Evolutionary conservation across 306 rosid genomes (phyloP).

Genomic region (Purshia tridentata): DNA sequence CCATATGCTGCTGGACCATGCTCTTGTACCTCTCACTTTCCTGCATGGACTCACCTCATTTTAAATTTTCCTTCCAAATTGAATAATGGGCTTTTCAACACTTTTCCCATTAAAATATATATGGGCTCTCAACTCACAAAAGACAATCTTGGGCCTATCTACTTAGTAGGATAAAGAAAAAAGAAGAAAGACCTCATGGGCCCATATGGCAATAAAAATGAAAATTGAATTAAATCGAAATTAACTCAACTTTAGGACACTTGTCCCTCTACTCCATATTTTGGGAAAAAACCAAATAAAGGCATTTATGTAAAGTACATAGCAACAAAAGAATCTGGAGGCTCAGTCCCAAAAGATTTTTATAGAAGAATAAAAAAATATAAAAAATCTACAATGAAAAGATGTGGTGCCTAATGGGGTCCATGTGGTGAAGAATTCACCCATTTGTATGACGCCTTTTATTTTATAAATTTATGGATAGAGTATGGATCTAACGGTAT

Average conservation of each 20-base stretch:
- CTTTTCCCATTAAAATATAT: no score
- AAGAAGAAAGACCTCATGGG: not conserved
- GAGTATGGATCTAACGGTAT: not conserved
- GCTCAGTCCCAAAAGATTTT: not conserved
- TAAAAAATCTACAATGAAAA: not conserved
- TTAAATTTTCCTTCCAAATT: not conserved
- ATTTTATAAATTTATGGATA: not conserved
- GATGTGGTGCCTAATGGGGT: not conserved
- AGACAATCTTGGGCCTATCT: not conserved
- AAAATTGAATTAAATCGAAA: not conserved
- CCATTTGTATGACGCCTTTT: not conserved
- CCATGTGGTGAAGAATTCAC: not conserved
- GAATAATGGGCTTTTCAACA: no score
- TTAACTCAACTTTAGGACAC: not conserved
- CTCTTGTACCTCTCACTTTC: constrained; percentile 56
- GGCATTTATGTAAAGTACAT: not conserved
- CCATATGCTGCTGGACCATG: constrained; percentile 56
- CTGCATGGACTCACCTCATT: constrained; percentile 21
- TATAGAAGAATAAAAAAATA: not conserved
- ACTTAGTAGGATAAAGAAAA: no score
- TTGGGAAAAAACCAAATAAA: not conserved
- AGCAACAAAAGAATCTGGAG: not conserved
- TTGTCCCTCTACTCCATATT: not conserved
- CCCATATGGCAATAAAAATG: not conserved
- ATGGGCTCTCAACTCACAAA: not conserved